Evolutionary conservation across 176 grass and related monocot genomes (phyloP).

Genomic region (Musa schizocarpa): DNA sequence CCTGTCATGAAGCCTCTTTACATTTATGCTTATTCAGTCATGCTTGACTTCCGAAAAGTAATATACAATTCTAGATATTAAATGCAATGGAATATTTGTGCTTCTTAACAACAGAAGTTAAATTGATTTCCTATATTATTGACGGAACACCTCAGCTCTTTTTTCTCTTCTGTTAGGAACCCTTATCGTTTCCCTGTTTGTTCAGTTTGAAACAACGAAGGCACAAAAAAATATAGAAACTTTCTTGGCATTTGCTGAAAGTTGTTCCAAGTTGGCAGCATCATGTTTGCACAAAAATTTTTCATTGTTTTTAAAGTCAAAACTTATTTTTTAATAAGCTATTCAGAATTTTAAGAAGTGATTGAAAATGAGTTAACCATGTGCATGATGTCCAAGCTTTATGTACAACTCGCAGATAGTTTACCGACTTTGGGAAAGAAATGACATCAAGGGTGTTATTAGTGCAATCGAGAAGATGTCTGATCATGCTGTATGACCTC

Average conservation of each 20-base stretch:
- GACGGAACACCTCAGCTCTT: not conserved
- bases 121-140: not conserved
- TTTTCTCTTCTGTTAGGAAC: not conserved
- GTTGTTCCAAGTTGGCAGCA: not conserved
- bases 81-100: too few relatives aligned
- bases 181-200: not conserved
- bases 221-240: not conserved
- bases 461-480: constrained; percentile 73
- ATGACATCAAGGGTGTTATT: constrained; percentile 77
- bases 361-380: not conserved
- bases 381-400: not conserved
- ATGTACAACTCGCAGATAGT: constrained; percentile 50
- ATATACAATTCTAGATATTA: too few relatives aligned
- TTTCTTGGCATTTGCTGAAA: not conserved
- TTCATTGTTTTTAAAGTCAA: not conserved
- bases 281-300: not conserved
- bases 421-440: constrained; percentile 82
- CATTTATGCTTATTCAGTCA: too few relatives aligned
- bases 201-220: not conserved
- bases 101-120: not conserved
- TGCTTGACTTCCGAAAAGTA: too few relatives aligned
- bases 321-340: not conserved
- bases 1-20: not conserved
- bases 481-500: constrained; percentile 75
- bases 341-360: not conserved